Conservation (phyloP, 495 filamentous ascomycete species). For the Sordaria brevicollis region DNA sequence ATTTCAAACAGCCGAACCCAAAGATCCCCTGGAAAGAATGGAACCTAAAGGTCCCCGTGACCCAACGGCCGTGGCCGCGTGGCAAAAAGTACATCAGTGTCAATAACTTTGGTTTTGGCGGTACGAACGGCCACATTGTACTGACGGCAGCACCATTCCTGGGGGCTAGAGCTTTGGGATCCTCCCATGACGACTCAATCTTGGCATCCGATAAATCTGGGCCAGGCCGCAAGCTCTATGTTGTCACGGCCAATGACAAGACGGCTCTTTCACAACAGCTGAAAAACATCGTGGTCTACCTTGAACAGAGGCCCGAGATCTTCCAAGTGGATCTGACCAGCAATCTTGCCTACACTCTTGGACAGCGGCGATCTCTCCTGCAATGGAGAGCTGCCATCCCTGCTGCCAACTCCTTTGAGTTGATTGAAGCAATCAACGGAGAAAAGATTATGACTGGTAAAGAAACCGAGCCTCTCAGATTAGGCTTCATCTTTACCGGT, state of each 20-base stretch:
- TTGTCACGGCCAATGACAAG: constrained; percentile 39
- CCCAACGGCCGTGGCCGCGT: constrained; percentile 24
- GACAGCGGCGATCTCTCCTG: constrained; percentile 28
- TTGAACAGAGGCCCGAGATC: constrained; percentile 36
- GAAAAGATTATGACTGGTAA: constrained; percentile 23
- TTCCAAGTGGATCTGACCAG: constrained; percentile 31
- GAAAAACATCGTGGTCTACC: constrained; percentile 36
- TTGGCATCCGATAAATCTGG: constrained; percentile 10
- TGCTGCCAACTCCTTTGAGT: constrained; percentile 32
- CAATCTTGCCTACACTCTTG: constrained; percentile 32
- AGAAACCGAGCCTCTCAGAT: constrained; percentile 25
- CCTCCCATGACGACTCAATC: constrained; percentile 8
- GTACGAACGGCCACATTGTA: constrained; percentile 48
- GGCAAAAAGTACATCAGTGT: constrained; percentile 30
- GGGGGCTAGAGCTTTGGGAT: not conserved
- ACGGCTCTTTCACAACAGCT: constrained; percentile 23
- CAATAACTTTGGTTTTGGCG: constrained; percentile 37
- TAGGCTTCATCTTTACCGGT: constrained; percentile 34
- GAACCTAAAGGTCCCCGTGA: constrained; percentile 31
- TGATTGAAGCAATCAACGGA: constrained; percentile 34
- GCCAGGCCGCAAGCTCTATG: constrained; percentile 30
- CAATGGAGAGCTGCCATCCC: constrained; percentile 33
- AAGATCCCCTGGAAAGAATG: constrained; percentile 37
- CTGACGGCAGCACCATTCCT: constrained; percentile 32
- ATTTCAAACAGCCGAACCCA: constrained; percentile 44